Evolutionary conservation across 257 asterid species (phyloP).

Genomic region (Prunella vulgaris): DNA sequence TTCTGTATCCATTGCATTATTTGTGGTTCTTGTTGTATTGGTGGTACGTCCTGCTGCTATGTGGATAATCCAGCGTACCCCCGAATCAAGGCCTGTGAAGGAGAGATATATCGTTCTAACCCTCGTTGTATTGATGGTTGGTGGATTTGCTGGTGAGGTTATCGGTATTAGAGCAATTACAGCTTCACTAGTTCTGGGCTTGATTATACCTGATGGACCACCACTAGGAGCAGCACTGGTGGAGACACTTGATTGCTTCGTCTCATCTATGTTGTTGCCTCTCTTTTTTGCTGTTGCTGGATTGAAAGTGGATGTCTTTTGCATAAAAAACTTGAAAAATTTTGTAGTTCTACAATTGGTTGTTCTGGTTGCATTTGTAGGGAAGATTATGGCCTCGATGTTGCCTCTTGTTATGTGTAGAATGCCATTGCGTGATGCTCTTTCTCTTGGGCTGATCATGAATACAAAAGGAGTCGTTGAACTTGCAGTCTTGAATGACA

Average conservation of each 20-base stretch:
- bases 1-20: slow-evolving; percentile 26
- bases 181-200: slow-evolving; percentile 46
- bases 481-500: slow-evolving; percentile 50
- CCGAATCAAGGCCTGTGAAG: slow-evolving; percentile 51
- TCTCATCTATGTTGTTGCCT: slow-evolving; percentile 50
- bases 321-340: slow-evolving; percentile 32
- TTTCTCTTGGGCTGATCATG: slow-evolving; percentile 71
- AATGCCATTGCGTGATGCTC: slow-evolving; percentile 59
- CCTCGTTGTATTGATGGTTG: slow-evolving; percentile 31
- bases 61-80: slow-evolving; percentile 54
- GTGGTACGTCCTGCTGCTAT: slow-evolving; percentile 54
- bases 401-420: slow-evolving; percentile 52
- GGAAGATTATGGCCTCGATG: slow-evolving; percentile 53
- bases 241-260: slow-evolving; percentile 61
- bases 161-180: slow-evolving; percentile 51
- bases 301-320: slow-evolving; percentile 43
- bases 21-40: slow-evolving; percentile 28
- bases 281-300: slow-evolving; percentile 53
- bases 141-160: slow-evolving; percentile 47
- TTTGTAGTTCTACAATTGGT: slow-evolving; percentile 50
- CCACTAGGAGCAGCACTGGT: slow-evolving; percentile 59
- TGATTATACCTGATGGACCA: slow-evolving; percentile 65
- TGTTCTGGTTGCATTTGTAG: slow-evolving; percentile 52
- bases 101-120: slow-evolving; percentile 38
- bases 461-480: slow-evolving; percentile 69